A percentile compares a stretch with the other conserved stretches of the same genome.
These are phyloP conservation scores for Curvularia sp. DNA, from an alignment of 2,329 filamentous ascomycete genomes.

Conservation along the genomic window DNA sequence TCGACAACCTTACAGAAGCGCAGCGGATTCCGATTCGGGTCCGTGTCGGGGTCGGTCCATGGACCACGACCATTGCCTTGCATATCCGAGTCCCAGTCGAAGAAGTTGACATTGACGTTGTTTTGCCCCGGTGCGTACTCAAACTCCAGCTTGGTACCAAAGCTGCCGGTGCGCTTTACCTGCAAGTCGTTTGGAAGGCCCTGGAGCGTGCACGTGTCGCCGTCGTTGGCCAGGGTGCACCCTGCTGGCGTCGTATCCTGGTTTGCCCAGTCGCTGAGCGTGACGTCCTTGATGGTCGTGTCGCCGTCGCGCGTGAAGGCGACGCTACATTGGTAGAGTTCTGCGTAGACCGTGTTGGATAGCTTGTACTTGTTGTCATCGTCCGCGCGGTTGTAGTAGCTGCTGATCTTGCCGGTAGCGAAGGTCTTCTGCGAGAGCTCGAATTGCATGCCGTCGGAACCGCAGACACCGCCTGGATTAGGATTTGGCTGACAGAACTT, in stretches of 20 bases:
- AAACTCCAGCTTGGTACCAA: conserved; percentile 15
- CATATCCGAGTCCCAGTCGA: conserved; percentile 16
- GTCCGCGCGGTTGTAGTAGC: conserved; percentile 9
- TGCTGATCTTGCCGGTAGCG: conserved; percentile 14
- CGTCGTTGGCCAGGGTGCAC: conserved; percentile 5
- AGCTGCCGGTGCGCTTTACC: conserved; percentile 12
- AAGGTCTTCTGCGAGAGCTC: conserved; percentile 8
- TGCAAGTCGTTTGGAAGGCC: conserved; percentile 17
- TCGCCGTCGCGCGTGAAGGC: conserved; percentile 14
- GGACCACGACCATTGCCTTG: conserved; percentile 15
- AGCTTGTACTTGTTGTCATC: conserved; percentile 20
- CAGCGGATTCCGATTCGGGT: conserved; percentile 2
- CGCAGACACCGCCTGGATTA: conserved; percentile 9
- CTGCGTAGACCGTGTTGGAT: conserved; percentile 9
- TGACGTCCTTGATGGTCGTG: conserved; percentile 8
- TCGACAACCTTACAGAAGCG: conserved; percentile 11
- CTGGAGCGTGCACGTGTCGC: conserved; percentile 6
- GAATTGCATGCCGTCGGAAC: conserved; percentile 17
- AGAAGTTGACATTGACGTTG: conserved; percentile 11
- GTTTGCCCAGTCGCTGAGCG: conserved; percentile 10
- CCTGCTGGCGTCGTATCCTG: background rate
- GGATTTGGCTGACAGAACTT: conserved; percentile 10
- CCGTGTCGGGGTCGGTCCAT: conserved; percentile 8
- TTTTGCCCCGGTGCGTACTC: conserved; percentile 7
- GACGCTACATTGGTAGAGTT: conserved; percentile 20